These are phyloP conservation scores for Sanghuangporus baumii DNA, from an alignment of 1,284 basidiomycete species.

Conservation along the genomic window DNA sequence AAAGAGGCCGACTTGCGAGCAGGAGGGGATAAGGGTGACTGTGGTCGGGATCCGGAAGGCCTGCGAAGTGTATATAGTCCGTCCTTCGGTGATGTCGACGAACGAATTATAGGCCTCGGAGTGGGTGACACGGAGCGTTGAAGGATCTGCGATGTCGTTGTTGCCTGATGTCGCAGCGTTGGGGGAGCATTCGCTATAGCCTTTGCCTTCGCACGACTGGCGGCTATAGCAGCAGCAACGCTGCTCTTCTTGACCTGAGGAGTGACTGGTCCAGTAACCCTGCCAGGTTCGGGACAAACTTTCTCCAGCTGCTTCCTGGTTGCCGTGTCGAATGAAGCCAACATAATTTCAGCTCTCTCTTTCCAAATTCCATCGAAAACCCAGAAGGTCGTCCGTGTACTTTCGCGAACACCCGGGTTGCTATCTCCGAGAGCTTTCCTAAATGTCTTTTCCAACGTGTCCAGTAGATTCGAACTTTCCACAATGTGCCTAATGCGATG, in stretches of 20 bases:
- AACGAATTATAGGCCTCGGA: constrained; percentile 8
- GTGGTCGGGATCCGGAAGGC: constrained; percentile 33
- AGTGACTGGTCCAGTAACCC: constrained; percentile 33
- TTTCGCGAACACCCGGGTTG: constrained; percentile 77
- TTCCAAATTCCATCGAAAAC: constrained; percentile 74
- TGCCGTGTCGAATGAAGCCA: constrained; percentile 64
- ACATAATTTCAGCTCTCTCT: constrained; percentile 55
- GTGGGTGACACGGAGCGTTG: constrained; percentile 37
- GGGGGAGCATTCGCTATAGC: constrained; percentile 77
- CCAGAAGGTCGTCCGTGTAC: constrained; percentile 77
- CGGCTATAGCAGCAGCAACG: constrained; percentile 76
- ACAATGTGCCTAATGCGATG: constrained; percentile 56
- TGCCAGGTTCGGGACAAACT: constrained; percentile 58
- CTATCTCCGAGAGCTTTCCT: constrained; percentile 73
- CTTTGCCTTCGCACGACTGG: constrained; percentile 76
- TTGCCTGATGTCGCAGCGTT: constrained; percentile 70
- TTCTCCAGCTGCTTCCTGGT: constrained; percentile 85
- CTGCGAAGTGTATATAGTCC: constrained; percentile 39
- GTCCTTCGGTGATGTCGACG: constrained; percentile 31
- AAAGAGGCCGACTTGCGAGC: constrained; percentile 18
- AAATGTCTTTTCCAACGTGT: constrained; percentile 66
- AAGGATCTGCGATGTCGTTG: constrained; percentile 49
- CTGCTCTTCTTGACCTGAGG: constrained; percentile 64
- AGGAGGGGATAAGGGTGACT: constrained; percentile 33
- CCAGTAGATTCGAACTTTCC: constrained; percentile 61